A percentile compares a stretch with the other conserved stretches of the same genome.
Evolutionary conservation across 768 basidiomycete genomes (phyloP).

Genomic region (Rhodotorula graminis): DNA sequence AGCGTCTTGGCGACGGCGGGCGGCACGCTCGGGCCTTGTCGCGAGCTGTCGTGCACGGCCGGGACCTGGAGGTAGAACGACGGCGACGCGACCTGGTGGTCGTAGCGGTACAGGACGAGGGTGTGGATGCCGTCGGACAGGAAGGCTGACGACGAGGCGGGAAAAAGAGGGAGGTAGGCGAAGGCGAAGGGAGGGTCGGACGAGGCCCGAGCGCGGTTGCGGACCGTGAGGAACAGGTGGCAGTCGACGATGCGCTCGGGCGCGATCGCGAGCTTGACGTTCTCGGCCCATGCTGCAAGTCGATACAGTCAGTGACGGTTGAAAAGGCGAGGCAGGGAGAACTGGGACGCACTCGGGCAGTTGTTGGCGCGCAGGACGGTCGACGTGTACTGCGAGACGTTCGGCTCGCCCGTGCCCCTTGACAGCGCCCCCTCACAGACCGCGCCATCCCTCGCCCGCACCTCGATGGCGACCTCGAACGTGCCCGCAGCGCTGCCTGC

Average conservation of each 20-base stretch:
- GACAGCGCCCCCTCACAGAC: conserved; percentile 67
- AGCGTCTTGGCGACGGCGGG: conserved; percentile 57
- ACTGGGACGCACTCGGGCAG: conserved; percentile 54
- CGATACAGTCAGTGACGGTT: not conserved
- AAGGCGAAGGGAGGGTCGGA: conserved; percentile 68
- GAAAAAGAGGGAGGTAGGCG: conserved; percentile 81
- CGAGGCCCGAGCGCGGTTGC: conserved; percentile 42
- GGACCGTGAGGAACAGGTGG: conserved; percentile 93
- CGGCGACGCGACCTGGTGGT: conserved; percentile 51
- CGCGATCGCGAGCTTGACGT: conserved; percentile 79
- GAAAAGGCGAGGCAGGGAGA: not conserved
- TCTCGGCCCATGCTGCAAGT: conserved; percentile 69
- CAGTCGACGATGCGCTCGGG: conserved; percentile 64
- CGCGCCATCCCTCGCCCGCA: conserved; percentile 66
- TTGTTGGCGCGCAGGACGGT: conserved; percentile 84
- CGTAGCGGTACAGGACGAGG: conserved; percentile 75
- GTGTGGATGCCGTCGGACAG: conserved; percentile 84
- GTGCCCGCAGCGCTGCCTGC: conserved; percentile 52
- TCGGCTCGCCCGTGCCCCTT: conserved; percentile 78
- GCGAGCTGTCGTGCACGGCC: conserved; percentile 55
- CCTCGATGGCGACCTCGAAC: conserved; percentile 86
- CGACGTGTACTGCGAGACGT: conserved; percentile 74
- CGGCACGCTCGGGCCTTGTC: conserved; percentile 52
- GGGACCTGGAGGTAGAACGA: conserved; percentile 70
- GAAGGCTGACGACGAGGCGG: conserved; percentile 63